These are phyloP conservation scores for Pythium coloratum DNA, from an alignment of 352 stramenopile species.

Conservation along the genomic window DNA sequence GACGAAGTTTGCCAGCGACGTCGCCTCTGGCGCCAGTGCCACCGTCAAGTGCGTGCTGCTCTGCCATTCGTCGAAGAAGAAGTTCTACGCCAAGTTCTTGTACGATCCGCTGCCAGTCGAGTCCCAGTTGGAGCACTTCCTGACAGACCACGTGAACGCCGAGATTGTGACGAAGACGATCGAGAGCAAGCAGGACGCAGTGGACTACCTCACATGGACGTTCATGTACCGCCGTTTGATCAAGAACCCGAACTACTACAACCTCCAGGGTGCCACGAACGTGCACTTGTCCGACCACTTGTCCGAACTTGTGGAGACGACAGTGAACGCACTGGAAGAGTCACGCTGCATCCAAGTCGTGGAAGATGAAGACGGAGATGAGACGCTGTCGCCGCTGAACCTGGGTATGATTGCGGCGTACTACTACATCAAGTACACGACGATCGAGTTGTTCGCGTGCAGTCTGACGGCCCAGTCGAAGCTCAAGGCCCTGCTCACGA, in stretches of 20 bases:
- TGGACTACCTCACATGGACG: slow-evolving; percentile 99
- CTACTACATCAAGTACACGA: slow-evolving; percentile 99
- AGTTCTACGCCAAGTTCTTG: slow-evolving; percentile 98
- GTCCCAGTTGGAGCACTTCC: slow-evolving; percentile 97
- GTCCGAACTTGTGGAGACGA: slow-evolving; percentile 98
- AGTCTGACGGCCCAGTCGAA: slow-evolving; percentile 97
- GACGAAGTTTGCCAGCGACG: slow-evolving; percentile 86
- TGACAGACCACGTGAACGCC: slow-evolving; percentile 99
- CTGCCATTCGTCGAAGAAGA: slow-evolving; percentile 97
- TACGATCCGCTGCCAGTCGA: slow-evolving; percentile 99
- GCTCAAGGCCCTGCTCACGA: slow-evolving; percentile 95
- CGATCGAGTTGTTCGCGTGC: slow-evolving; percentile 98
- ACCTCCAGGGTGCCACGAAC: slow-evolving; percentile 91
- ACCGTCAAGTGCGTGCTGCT: slow-evolving; percentile 95
- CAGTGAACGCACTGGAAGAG: slow-evolving; percentile 96
- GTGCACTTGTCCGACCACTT: slow-evolving; percentile 97
- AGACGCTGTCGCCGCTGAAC: slow-evolving; percentile 95
- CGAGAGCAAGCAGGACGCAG: slow-evolving; percentile 98
- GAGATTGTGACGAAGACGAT: slow-evolving; percentile 99
- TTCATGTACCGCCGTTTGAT: slow-evolving; percentile 98
- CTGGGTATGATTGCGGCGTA: slow-evolving; percentile 99
- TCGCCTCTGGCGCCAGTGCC: slow-evolving; percentile 32
- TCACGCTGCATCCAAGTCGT: slow-evolving; percentile 96
- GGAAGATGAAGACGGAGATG: slow-evolving; percentile 88
- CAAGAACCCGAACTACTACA: slow-evolving; percentile 99